A percentile compares a stretch with the other conserved stretches of the same genome.
These are phyloP conservation scores for Dendrobium chrysotoxum DNA, from an alignment of 106 monocot species.

Conservation along the genomic window DNA sequence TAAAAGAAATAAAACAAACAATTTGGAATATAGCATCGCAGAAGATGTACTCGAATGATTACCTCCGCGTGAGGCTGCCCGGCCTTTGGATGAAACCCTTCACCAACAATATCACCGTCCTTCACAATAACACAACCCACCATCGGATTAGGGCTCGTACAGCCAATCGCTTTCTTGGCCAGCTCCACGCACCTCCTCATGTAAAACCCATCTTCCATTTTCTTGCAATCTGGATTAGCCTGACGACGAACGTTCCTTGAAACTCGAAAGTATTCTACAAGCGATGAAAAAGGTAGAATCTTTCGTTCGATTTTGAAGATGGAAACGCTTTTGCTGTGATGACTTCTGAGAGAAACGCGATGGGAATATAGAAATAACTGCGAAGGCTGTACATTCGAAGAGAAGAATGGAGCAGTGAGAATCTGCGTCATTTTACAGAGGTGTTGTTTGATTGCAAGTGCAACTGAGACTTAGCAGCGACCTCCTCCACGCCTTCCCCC, in stretches of 20 bases:
- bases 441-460: background rate
- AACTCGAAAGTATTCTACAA: background rate
- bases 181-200: conserved; percentile 79
- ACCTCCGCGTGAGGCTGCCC: conserved; percentile 97
- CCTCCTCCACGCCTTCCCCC: too few relatives aligned
- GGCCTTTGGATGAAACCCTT: conserved; percentile 93
- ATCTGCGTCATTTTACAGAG: background rate
- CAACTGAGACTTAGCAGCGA: too few relatives aligned
- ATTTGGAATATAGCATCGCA: background rate
- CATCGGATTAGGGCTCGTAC: conserved; percentile 94
- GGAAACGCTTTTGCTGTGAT: background rate
- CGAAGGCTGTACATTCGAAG: background rate
- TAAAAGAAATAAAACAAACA: background rate
- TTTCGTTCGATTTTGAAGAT: background rate
- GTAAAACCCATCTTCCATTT: conserved; percentile 56
- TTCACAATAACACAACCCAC: conserved; percentile 93
- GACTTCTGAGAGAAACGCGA: background rate
- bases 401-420: background rate
- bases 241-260: background rate
- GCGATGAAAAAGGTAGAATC: background rate
- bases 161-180: conserved; percentile 55
- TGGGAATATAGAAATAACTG: background rate
- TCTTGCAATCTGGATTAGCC: conserved; percentile 16
- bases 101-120: conserved; percentile 68
- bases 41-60: background rate